Percentiles rank a stretch among this genome's conserved stretches.
These are phyloP conservation scores for Capillidium heterosporum DNA, from an alignment of 371 early-diverging fungal genomes.

Conservation along the genomic window DNA sequence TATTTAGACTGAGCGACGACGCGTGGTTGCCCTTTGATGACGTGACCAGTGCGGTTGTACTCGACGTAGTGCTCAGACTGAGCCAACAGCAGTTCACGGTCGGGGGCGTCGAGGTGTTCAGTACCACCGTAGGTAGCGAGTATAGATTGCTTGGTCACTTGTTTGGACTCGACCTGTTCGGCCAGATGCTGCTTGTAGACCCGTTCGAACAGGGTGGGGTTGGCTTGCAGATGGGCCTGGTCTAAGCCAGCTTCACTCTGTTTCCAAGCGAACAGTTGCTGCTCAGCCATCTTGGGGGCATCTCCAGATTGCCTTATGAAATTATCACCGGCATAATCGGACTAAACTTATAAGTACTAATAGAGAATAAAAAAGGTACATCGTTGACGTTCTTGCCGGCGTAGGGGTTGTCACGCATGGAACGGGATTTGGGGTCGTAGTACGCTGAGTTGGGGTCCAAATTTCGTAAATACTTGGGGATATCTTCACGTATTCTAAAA, in stretches of 20 bases:
- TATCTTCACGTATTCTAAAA: constrained; percentile 89
- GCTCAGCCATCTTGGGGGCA: constrained; percentile 53
- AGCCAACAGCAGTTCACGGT: constrained; percentile 66
- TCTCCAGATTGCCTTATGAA: constrained; percentile 80
- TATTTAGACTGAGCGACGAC: constrained; percentile 64
- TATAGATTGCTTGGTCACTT: constrained; percentile 48
- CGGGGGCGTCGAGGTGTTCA: constrained; percentile 76
- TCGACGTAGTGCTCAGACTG: constrained; percentile 90
- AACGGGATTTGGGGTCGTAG: constrained; percentile 96
- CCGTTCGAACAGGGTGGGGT: constrained; percentile 85
- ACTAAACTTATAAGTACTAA: constrained; percentile 8
- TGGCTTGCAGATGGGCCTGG: constrained; percentile 69
- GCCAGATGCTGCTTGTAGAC: constrained; percentile 67
- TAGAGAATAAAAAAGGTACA: not conserved
- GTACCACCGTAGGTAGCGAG: constrained; percentile 85
- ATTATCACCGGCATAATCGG: constrained; percentile 73
- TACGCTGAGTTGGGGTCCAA: constrained; percentile 85
- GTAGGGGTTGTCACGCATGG: constrained; percentile 92
- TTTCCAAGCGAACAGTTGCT: constrained; percentile 87
- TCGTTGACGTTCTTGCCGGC: constrained; percentile 23
- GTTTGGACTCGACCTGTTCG: constrained; percentile 61
- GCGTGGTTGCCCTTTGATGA: constrained; percentile 69
- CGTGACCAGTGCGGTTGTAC: constrained; percentile 82
- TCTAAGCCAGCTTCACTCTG: constrained; percentile 65
- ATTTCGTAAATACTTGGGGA: constrained; percentile 92